Conservation (phyloP, 768 basidiomycete species). For the Amanita brunnescens region DNA sequence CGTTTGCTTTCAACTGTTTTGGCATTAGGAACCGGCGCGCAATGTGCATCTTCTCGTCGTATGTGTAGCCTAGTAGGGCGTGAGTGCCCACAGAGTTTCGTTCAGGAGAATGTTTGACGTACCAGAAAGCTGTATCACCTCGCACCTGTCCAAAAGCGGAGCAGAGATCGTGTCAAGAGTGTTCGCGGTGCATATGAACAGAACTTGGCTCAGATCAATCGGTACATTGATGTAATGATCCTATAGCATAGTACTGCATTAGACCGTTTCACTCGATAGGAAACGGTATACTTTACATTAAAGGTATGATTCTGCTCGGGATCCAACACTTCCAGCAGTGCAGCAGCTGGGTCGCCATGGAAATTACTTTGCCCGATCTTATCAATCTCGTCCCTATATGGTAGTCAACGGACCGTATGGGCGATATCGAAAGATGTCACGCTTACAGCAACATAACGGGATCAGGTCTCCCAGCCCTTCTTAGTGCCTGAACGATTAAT, state of each 20-base stretch:
- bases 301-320: slow-evolving; percentile 88
- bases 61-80: slow-evolving; percentile 55
- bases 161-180: slow-evolving; percentile 82
- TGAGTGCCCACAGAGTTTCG: not conserved
- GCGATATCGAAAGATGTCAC: slow-evolving; percentile 19
- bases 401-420: slow-evolving; percentile 9
- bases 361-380: slow-evolving; percentile 83
- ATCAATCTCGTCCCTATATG: slow-evolving; percentile 77
- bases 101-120: slow-evolving; percentile 11
- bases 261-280: not conserved
- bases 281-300: slow-evolving; percentile 36
- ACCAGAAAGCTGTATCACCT: slow-evolving; percentile 77
- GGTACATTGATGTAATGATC: slow-evolving; percentile 92
- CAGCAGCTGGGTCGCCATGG: slow-evolving; percentile 89
- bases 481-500: slow-evolving; percentile 76
- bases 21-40: slow-evolving; percentile 82
- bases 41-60: slow-evolving; percentile 88
- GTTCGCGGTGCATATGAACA: slow-evolving; percentile 93
- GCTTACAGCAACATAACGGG: slow-evolving; percentile 66
- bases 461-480: slow-evolving; percentile 75
- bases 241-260: slow-evolving; percentile 24
- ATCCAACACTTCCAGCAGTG: slow-evolving; percentile 85
- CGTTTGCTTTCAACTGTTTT: slow-evolving; percentile 79
- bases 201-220: slow-evolving; percentile 77
- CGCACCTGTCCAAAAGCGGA: slow-evolving; percentile 84